Evolutionary conservation across 1,139 yeast species (phyloP), one percentile per base, ranked within the genome.

Genomic region (Saccharomyces hybrid): DNA sequence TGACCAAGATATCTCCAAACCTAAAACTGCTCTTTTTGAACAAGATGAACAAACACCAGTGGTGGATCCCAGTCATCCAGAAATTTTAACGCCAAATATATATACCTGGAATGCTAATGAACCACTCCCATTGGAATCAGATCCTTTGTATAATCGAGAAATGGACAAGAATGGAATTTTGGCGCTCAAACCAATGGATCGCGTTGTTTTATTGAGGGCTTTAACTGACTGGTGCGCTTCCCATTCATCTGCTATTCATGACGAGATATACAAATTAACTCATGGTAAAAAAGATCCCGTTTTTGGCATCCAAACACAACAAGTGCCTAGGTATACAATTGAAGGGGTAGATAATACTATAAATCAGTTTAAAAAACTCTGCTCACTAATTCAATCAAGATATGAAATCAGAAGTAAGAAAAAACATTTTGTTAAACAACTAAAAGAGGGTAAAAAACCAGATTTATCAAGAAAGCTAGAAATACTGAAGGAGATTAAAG

Each of bases 211-310:
- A 59, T 57, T 82, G 25, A 72, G 81, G 48, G 67, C 76, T 0
- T 65, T 82, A 55, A 71, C 73, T 1, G 78, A 76, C 55, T 82
- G 85, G 85, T 70, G 78, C 34, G 60, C 77, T 3, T 61, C 76
- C 0, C 65, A 75, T 9, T 79, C 83, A 0, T 78, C 76, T 20
- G 62, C 65, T 3, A 69, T 81, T 4, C 80, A 74, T 59, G 59
- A 67, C 4, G 73, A 70, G 47, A 70, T 81, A 3, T 61, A 64
- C 46, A 62, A 63, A 47, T 52, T 67, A 23, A 59, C 70, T 2
- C 70, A 67, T 55, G 54, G 61, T 20, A 67, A 63, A 50, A 63
- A 64, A 44, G 71, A 67, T 31, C 66, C 70, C 3, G 52, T 67
- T 2, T 67, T 66, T 59, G 70, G 70, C 41, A 59, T 65, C 9